phyloP scores from a whole-genome alignment of 2,329 filamentous ascomycete species.

The Ceratocystis harringtonii region DNA sequence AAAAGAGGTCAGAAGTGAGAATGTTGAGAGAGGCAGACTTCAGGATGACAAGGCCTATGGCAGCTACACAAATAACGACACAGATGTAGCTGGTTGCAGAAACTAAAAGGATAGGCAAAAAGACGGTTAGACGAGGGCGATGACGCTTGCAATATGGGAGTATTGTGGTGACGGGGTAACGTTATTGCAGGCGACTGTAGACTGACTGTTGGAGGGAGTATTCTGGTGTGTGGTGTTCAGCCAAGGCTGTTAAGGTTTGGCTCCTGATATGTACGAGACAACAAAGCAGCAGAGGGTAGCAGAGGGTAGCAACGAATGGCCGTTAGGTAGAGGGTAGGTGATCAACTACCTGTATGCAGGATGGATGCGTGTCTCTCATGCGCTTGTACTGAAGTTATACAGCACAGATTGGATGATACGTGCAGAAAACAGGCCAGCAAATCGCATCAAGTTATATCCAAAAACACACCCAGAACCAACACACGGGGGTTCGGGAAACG shows the following conservation, averaged over 20 bases:
- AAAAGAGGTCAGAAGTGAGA: background rate
- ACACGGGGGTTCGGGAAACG: background rate
- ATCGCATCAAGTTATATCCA: background rate
- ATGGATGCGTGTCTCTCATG: background rate
- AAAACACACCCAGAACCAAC: background rate
- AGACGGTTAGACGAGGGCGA: background rate
- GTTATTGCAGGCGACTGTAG: background rate
- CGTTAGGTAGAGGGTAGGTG: background rate
- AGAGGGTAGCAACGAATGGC: no score
- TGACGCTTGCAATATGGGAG: background rate
- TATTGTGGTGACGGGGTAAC: background rate
- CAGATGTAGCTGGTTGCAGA: background rate
- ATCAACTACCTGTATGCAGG: background rate
- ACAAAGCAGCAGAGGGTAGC: background rate
- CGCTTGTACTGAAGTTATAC: background rate
- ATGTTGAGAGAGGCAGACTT: background rate
- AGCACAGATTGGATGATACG: background rate
- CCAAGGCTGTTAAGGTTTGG: background rate
- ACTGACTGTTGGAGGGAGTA: no score
- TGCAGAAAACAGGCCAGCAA: background rate
- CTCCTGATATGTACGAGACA: background rate
- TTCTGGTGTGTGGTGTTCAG: background rate
- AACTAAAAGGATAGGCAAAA: background rate
- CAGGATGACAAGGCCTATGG: background rate
- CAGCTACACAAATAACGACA: background rate